Evolutionary conservation across 2,329 filamentous ascomycete species (phyloP).

Genomic region (Ampelomyces quisqualis): DNA sequence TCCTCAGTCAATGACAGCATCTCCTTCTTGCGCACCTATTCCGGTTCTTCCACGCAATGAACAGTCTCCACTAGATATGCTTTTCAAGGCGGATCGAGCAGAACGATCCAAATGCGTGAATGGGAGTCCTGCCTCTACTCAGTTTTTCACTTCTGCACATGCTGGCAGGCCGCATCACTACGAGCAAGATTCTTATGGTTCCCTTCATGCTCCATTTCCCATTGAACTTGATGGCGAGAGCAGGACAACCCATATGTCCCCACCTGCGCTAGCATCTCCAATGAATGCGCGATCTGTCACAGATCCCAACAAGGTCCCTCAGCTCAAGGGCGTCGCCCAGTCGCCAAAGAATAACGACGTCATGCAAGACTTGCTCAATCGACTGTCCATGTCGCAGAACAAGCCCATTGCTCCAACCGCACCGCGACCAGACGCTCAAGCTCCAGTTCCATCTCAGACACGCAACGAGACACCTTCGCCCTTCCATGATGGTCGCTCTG

Average conservation of each 20-base stretch:
- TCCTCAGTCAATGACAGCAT: constrained; percentile 49
- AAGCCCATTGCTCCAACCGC: constrained; percentile 26
- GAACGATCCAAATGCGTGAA: constrained; percentile 66
- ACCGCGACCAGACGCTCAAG: constrained; percentile 22
- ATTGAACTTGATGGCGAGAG: constrained; percentile 61
- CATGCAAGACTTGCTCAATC: constrained; percentile 48
- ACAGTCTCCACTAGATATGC: constrained; percentile 81
- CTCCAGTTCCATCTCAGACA: constrained; percentile 23
- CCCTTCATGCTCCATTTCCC: constrained; percentile 61
- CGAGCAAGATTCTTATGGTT: constrained; percentile 49
- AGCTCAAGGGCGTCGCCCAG: constrained; percentile 19
- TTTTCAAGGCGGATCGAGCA: constrained; percentile 84
- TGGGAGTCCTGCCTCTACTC: constrained; percentile 36
- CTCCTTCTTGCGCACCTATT: constrained; percentile 54
- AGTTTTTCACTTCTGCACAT: constrained; percentile 17
- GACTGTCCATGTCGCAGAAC: constrained; percentile 42
- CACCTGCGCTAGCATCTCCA: constrained; percentile 27
- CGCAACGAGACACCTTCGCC: constrained; percentile 45
- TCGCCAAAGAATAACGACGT: constrained; percentile 49
- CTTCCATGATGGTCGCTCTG: constrained; percentile 37
- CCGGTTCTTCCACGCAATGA: constrained; percentile 49
- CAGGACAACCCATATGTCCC: constrained; percentile 21
- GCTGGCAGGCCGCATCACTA: constrained; percentile 34
- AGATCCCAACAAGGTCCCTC: constrained; percentile 34
- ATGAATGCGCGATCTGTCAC: constrained; percentile 31